A percentile compares a stretch with the other conserved stretches of the same genome.
Evolutionary conservation across 2,329 filamentous ascomycete species (phyloP).

Genomic region (Talaromyces sp.): DNA sequence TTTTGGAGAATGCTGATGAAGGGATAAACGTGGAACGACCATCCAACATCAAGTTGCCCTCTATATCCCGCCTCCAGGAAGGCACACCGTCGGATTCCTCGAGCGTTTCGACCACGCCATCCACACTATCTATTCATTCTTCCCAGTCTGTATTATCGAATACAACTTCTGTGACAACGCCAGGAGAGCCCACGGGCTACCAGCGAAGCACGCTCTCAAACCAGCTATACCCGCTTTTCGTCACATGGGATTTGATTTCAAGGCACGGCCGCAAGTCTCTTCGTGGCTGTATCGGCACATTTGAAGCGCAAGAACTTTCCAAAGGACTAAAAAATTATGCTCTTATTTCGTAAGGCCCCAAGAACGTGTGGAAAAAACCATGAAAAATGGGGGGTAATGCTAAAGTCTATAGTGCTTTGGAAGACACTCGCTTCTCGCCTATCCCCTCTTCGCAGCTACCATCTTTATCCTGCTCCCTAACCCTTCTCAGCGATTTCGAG

Average conservation of each 20-base stretch:
- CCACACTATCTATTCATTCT: conserved; percentile 44
- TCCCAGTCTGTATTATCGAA: conserved; percentile 39
- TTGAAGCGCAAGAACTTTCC: conserved; percentile 68
- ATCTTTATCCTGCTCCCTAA: conserved; percentile 56
- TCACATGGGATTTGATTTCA: conserved; percentile 83
- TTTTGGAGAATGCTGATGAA: neutral
- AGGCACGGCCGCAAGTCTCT: conserved; percentile 59
- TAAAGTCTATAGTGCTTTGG: conserved; percentile 47
- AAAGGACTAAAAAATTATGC: conserved; percentile 73
- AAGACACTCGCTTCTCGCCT: conserved; percentile 57
- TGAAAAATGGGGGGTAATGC: neutral
- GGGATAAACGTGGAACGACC: neutral
- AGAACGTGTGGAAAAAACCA: neutral
- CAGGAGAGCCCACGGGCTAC: conserved; percentile 27
- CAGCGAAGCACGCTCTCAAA: conserved; percentile 17
- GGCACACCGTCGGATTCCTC: conserved; percentile 33
- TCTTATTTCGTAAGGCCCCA: conserved; percentile 61
- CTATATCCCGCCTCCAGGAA: conserved; percentile 27
- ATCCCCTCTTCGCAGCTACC: conserved; percentile 47
- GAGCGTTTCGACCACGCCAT: conserved; percentile 33
- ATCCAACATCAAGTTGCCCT: conserved; percentile 20
- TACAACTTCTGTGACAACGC: conserved; percentile 38
- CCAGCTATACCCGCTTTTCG: conserved; percentile 69
- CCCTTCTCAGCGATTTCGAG: conserved; percentile 81
- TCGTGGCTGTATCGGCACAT: conserved; percentile 94